phyloP scores from a whole-genome alignment of 495 filamentous ascomycete genomes.

The Aspergillus heteromorphus region DNA sequence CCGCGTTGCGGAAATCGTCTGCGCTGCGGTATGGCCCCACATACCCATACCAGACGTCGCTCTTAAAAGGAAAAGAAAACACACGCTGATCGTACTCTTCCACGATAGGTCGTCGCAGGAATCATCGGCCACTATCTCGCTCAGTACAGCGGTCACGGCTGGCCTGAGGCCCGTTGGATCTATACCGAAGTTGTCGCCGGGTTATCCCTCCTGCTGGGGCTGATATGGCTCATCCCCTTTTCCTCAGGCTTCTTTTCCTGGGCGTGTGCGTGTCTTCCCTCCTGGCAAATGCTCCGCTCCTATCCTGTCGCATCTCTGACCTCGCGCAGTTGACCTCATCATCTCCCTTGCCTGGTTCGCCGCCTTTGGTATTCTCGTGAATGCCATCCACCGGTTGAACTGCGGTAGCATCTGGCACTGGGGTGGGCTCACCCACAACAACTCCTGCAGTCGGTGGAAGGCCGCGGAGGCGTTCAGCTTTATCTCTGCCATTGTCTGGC shows the following conservation, averaged over 20 bases:
- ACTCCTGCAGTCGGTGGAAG: slow-evolving; percentile 57
- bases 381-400: slow-evolving; percentile 41
- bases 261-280: slow-evolving; percentile 41
- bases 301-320: slow-evolving; percentile 3
- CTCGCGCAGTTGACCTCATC: slow-evolving; percentile 46
- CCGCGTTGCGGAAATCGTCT: slow-evolving; percentile 39
- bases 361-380: slow-evolving; percentile 57
- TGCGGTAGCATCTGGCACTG: slow-evolving; percentile 55
- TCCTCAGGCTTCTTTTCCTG: slow-evolving; percentile 40
- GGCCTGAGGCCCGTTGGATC: slow-evolving; percentile 49
- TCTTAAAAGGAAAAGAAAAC: background rate
- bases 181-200: slow-evolving; percentile 57
- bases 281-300: background rate
- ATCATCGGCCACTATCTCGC: slow-evolving; percentile 51
- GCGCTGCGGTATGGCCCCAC: slow-evolving; percentile 33
- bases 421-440: slow-evolving; percentile 31
- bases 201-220: slow-evolving; percentile 44
- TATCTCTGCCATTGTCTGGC: slow-evolving; percentile 62
- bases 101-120: slow-evolving; percentile 48
- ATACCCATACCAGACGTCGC: no score
- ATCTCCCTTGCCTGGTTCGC: slow-evolving; percentile 60
- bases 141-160: slow-evolving; percentile 26
- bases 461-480: slow-evolving; percentile 63
- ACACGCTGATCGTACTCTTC: background rate
- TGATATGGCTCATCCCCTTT: slow-evolving; percentile 54